Percentiles rank a stretch among this genome's conserved stretches.
phyloP scores from a whole-genome alignment of 176 grass and related monocot genomes.

The Paspalum notatum region DNA sequence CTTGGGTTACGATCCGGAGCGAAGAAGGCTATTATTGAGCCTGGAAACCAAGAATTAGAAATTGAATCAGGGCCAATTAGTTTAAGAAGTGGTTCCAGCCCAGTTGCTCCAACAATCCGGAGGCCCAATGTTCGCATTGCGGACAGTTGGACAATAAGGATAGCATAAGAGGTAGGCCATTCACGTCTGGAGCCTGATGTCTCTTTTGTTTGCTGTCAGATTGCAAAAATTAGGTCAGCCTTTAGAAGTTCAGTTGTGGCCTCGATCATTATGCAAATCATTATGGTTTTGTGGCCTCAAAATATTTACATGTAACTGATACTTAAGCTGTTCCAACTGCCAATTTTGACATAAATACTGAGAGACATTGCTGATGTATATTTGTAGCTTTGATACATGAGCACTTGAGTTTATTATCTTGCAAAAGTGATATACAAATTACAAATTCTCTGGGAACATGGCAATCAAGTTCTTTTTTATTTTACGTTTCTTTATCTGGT shows the following conservation, averaged over 20 bases:
- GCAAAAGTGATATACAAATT: background rate
- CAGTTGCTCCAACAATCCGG: slow-evolving; percentile 66
- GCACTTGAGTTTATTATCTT: background rate
- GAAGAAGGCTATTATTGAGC: slow-evolving; percentile 83
- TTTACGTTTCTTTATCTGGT: background rate
- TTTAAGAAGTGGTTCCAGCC: slow-evolving; percentile 60
- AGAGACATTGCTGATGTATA: slow-evolving; percentile 43
- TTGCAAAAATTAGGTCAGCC: slow-evolving; percentile 17
- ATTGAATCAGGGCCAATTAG: slow-evolving; percentile 74
- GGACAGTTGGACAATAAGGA: slow-evolving; percentile 78
- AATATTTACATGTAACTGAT: slow-evolving; percentile 32
- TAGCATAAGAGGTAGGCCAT: slow-evolving; percentile 44
- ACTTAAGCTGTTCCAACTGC: slow-evolving; percentile 20
- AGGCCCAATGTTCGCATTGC: slow-evolving; percentile 72
- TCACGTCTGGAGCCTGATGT: slow-evolving; percentile 43
- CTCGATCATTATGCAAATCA: slow-evolving; percentile 33
- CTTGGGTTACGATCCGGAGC: slow-evolving; percentile 64
- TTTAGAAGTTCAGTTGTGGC: slow-evolving; percentile 32
- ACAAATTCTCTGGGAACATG: background rate
- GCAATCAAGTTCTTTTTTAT: background rate
- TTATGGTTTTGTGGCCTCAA: slow-evolving; percentile 11
- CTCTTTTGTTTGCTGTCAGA: slow-evolving; percentile 26
- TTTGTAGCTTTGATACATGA: slow-evolving; percentile 33
- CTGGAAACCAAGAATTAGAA: slow-evolving; percentile 66
- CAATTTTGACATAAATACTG: slow-evolving; percentile 45